phyloP scores from a whole-genome alignment of 1,284 basidiomycete genomes.

The Sporisorium graminicola region DNA sequence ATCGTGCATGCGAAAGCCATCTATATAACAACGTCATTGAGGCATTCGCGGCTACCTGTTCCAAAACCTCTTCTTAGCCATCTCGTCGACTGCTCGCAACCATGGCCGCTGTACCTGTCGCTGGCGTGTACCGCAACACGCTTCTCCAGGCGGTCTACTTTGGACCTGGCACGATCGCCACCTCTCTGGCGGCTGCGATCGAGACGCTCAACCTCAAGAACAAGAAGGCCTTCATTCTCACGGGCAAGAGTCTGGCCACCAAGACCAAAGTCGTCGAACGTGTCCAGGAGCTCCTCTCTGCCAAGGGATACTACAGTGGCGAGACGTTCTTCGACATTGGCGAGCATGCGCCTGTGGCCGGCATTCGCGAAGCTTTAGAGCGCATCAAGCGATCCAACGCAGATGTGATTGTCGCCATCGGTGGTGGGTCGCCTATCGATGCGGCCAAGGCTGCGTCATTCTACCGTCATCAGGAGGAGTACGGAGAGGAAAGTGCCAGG shows the following conservation, averaged over 20 bases:
- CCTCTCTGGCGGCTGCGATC: constrained; percentile 33
- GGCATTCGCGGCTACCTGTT: no score
- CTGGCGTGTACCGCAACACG: constrained; percentile 48
- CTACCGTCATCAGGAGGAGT: constrained; percentile 37
- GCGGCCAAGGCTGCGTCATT: constrained; percentile 72
- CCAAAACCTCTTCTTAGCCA: neutral
- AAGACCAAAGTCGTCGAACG: constrained; percentile 51
- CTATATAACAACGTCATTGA: neutral
- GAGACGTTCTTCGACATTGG: constrained; percentile 80
- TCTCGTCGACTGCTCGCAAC: constrained; percentile 1
- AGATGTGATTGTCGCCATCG: constrained; percentile 76
- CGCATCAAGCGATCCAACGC: constrained; percentile 75
- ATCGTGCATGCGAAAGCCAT: neutral
- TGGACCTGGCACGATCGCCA: constrained; percentile 35
- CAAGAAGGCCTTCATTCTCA: constrained; percentile 56
- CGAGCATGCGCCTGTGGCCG: constrained; percentile 80
- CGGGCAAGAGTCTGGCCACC: constrained; percentile 53
- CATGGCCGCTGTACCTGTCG: constrained; percentile 25
- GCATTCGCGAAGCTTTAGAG: constrained; percentile 74
- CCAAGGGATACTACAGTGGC: constrained; percentile 39
- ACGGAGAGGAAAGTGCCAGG: constrained; percentile 32
- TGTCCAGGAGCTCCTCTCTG: constrained; percentile 32
- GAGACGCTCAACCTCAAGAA: constrained; percentile 30
- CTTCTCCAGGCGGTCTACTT: constrained; percentile 46
- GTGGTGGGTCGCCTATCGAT: constrained; percentile 84